A percentile compares a stretch with the other conserved stretches of the same genome.
Evolutionary conservation across 331 rosid genomes (phyloP).

Genomic region (Malus hybrid): DNA sequence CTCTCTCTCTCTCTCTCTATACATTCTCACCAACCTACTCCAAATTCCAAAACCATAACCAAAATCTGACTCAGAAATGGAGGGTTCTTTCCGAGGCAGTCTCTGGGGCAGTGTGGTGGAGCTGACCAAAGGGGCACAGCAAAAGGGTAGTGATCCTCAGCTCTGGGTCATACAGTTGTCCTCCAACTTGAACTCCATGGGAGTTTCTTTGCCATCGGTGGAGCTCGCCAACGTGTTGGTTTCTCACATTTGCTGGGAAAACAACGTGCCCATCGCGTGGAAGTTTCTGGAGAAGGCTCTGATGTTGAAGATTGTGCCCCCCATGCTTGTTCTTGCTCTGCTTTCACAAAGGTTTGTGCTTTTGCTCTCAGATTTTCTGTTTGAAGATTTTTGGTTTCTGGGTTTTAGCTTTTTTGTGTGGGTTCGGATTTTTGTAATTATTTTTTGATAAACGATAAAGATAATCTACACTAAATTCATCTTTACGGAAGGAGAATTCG

Average conservation of each 20-base stretch:
- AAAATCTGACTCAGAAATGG: constrained; percentile 36
- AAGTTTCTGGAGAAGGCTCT: constrained; percentile 89
- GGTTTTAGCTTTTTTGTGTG: neutral
- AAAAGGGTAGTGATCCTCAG: constrained; percentile 73
- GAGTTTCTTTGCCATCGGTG: constrained; percentile 67
- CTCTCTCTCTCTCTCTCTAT: neutral
- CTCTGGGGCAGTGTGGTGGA: constrained; percentile 55
- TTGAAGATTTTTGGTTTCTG: neutral
- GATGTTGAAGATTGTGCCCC: constrained; percentile 61
- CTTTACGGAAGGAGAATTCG: neutral
- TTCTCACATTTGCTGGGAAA: constrained; percentile 91
- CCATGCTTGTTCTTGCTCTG: constrained; percentile 77
- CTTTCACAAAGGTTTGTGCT: constrained; percentile 60
- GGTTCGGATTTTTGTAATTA: neutral
- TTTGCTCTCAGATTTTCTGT: neutral
- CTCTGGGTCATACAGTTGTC: constrained; percentile 77
- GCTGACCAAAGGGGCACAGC: constrained; percentile 70
- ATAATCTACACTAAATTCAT: neutral
- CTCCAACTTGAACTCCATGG: constrained; percentile 63
- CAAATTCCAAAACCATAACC: neutral
- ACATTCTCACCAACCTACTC: neutral
- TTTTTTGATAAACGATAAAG: neutral
- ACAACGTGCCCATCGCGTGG: constrained; percentile 88
- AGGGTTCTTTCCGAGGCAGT: constrained; percentile 15
- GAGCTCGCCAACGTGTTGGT: constrained; percentile 71